Percentiles rank a stretch among this genome's conserved stretches.
Conservation (phyloP, 2,329 filamentous ascomycete species). For the Claviceps sp. region DNA sequence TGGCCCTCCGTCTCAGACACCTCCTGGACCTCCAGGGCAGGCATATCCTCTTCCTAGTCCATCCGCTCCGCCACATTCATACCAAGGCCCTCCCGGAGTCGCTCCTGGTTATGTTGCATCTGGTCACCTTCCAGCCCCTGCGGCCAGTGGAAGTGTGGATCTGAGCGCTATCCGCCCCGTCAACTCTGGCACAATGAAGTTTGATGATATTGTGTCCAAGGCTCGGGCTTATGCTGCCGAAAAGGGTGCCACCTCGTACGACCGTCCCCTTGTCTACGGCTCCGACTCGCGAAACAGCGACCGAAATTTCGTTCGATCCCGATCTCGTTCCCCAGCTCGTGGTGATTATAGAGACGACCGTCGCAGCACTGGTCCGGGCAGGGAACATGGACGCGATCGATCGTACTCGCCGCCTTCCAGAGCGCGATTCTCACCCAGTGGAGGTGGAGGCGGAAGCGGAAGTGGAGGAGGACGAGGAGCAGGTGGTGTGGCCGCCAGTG, state of each 20-base stretch:
- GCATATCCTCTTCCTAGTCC: conserved; percentile 25
- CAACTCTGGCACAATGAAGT: conserved; percentile 68
- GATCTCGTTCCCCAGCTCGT: conserved; percentile 63
- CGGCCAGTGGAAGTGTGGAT: conserved; percentile 64
- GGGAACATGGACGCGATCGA: conserved; percentile 45
- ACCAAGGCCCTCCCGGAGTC: conserved; percentile 24
- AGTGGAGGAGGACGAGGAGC: neutral
- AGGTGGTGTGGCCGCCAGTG: conserved; percentile 26
- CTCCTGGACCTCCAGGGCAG: conserved; percentile 23
- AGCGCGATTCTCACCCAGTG: conserved; percentile 48
- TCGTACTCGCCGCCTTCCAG: conserved; percentile 56
- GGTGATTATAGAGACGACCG: conserved; percentile 70
- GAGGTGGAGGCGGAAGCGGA: conserved; percentile 30
- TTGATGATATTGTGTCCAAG: conserved; percentile 73
- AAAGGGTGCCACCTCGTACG: conserved; percentile 55
- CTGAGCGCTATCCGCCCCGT: conserved; percentile 67
- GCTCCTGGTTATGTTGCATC: conserved; percentile 23
- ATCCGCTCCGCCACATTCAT: conserved; percentile 19
- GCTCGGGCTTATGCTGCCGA: conserved; percentile 71
- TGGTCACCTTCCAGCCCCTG: conserved; percentile 50
- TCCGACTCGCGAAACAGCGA: conserved; percentile 21
- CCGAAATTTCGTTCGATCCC: conserved; percentile 47
- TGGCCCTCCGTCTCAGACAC: conserved; percentile 28
- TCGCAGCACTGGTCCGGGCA: conserved; percentile 44
- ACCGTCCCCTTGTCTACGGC: conserved; percentile 37